Base-by-base conservation (phyloP, 2,329 filamentous ascomycete species). In the Apiospora arundinis region DNA sequence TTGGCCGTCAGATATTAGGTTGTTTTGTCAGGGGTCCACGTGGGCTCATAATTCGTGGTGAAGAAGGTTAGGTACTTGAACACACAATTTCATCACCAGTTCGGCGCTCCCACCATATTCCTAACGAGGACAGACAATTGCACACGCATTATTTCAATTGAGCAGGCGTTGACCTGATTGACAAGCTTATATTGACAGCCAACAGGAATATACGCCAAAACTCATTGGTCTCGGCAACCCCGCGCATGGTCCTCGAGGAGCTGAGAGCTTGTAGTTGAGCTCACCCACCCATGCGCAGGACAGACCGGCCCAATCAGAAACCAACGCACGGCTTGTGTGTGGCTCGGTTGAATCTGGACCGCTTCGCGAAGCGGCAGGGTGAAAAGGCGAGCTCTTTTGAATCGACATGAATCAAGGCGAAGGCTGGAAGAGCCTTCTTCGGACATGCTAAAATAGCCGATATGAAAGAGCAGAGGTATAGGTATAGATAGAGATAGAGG, bases 291-390 rank as follows among this genome's bases (percentile, higher is more conserved):
- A 40, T 63, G 56, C 56, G 56, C 56, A 63, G 56, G 32, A 11
- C 49, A 21, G 16, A 56, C 49, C 25, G 49, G 21, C 7, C 56
- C 56, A 63, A 63, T 63, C 56, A 63, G 56, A n/a, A 63, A 63
- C 56, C 32, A 63, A 63, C 56, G 56, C 56, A 63, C 56, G 56
- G 56, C 56, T 63, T 28, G 28, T 37, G 56, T 63, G 56, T 11
- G 52, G 52, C 18, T 28, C 18, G 28, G 52, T 37, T 8, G 52
- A 32, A 32, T 40, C 32, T 63, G 28, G 32, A n/a, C 18, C 56
- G 56, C 28, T 63, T 23, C 56, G 56, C 56, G 18, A n/a, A 40
- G 28, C 56, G 37, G 21, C 56, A 40, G 56, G 32, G 18, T 23
- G 56, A 40, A 23, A 40, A 18, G 16, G 52, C 25, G 14, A 56